These are phyloP conservation scores for Aulographum hederae DNA, from an alignment of 2,329 filamentous ascomycete genomes.

Conservation along the genomic window DNA sequence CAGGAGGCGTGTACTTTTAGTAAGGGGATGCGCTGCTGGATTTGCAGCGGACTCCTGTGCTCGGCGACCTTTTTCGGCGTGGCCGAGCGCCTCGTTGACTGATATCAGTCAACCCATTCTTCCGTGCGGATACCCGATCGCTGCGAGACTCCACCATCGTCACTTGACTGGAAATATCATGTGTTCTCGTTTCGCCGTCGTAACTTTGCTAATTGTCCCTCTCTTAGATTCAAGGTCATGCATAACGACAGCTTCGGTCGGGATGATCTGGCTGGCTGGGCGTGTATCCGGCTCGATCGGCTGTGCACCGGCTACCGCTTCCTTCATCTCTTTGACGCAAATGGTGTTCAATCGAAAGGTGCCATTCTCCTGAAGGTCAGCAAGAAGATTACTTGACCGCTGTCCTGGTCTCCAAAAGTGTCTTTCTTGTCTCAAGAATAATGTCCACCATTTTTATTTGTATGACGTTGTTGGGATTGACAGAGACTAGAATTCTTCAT, in stretches of 20 bases:
- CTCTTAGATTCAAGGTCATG: constrained; percentile 69
- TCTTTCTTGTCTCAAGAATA: background rate
- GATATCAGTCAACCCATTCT: too few relatives aligned
- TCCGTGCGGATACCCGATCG: too few relatives aligned
- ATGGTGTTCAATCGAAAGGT: constrained; percentile 47
- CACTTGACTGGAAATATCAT: too few relatives aligned
- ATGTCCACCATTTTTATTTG: background rate
- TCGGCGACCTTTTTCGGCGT: too few relatives aligned
- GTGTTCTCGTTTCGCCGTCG: too few relatives aligned
- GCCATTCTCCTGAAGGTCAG: constrained; percentile 56
- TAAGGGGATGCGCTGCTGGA: too few relatives aligned
- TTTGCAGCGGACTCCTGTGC: too few relatives aligned
- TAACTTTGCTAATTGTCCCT: too few relatives aligned
- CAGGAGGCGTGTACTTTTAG: too few relatives aligned
- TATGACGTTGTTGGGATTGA: background rate
- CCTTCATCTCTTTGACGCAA: constrained; percentile 53
- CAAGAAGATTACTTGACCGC: constrained; percentile 24
- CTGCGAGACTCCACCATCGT: too few relatives aligned
- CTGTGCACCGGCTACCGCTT: constrained; percentile 60
- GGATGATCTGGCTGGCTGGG: constrained; percentile 73
- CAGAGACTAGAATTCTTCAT: background rate
- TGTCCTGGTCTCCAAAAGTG: background rate
- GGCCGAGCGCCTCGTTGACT: too few relatives aligned
- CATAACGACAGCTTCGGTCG: constrained; percentile 69
- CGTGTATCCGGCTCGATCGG: constrained; percentile 70